Evolutionary conservation across 768 basidiomycete species (phyloP).

Genomic region (Dacryopinax spathularia): DNA sequence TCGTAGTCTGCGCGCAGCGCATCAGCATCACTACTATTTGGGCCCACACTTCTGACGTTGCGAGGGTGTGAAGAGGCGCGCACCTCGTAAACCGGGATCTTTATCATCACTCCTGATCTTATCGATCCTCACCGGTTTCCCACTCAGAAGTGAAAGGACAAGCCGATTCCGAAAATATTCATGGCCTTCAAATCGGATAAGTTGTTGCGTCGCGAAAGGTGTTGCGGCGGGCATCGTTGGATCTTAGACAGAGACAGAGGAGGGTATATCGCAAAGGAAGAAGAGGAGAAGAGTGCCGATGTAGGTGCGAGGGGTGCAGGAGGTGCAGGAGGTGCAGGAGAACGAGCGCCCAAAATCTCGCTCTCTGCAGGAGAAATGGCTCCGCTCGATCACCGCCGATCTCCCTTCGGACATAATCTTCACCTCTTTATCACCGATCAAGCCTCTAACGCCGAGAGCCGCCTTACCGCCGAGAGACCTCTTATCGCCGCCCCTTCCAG

Average conservation of each 20-base stretch:
- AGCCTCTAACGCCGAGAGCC: too few species aligned
- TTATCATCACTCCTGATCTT: constrained; percentile 84
- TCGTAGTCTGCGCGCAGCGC: constrained; percentile 58
- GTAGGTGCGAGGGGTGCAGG: too few species aligned
- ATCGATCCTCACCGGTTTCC: constrained; percentile 69
- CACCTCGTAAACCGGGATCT: constrained; percentile 87
- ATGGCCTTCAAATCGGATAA: constrained; percentile 41
- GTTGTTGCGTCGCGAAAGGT: background rate
- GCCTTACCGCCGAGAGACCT: too few species aligned
- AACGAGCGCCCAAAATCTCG: background rate
- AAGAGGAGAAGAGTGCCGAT: background rate
- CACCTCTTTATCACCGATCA: too few species aligned
- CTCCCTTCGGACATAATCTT: too few species aligned
- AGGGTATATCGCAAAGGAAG: background rate
- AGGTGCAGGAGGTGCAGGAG: too few species aligned
- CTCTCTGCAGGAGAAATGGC: too few species aligned
- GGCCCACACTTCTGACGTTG: background rate
- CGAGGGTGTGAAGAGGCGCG: constrained; percentile 8
- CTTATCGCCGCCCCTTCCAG: too few species aligned
- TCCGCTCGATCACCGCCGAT: too few species aligned
- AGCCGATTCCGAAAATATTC: constrained; percentile 70
- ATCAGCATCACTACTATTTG: background rate
- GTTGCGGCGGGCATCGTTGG: background rate
- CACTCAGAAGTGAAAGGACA: constrained; percentile 78
- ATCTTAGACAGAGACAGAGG: background rate